phyloP scores from a whole-genome alignment of 208 protist species.

The Leishmania lainsoni region DNA sequence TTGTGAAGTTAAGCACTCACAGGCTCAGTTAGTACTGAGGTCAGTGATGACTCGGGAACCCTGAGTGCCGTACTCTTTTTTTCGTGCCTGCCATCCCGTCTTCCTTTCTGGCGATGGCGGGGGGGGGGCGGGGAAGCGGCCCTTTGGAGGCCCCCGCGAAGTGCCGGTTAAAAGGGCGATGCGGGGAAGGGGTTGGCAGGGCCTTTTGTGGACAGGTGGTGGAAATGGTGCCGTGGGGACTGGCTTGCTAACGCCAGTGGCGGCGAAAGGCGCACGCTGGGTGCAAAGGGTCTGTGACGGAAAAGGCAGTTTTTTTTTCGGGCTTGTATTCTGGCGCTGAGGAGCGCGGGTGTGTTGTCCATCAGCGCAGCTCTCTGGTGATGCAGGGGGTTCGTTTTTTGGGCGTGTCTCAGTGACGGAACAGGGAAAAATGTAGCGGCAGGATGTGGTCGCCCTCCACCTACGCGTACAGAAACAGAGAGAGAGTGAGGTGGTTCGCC shows the following conservation, averaged over 20 bases:
- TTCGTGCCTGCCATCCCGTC: background rate
- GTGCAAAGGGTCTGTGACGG: background rate
- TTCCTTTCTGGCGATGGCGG: too few relatives aligned
- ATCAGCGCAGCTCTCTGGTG: background rate
- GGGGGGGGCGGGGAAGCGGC: background rate
- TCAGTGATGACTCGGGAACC: slow-evolving; percentile 9
- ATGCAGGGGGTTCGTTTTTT: background rate
- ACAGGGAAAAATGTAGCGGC: background rate
- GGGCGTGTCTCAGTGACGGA: background rate
- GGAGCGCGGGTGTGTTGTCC: background rate
- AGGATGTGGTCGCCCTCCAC: background rate
- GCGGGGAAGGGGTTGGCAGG: background rate
- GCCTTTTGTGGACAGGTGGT: background rate
- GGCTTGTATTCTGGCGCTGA: background rate
- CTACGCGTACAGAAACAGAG: too few relatives aligned
- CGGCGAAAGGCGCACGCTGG: background rate
- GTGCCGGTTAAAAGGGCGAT: too few relatives aligned
- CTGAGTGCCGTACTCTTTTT: slow-evolving; percentile 4
- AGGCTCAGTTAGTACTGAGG: slow-evolving; percentile 1
- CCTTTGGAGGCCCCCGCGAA: background rate
- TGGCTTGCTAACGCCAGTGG: background rate
- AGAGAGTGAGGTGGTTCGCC: too few relatives aligned
- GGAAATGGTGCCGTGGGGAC: background rate
- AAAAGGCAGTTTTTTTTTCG: background rate
- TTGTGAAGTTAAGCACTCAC: slow-evolving; percentile 5